Evolutionary conservation across 2,329 filamentous ascomycete genomes (phyloP).

Genomic region (Dichotomopilus funicola): DNA sequence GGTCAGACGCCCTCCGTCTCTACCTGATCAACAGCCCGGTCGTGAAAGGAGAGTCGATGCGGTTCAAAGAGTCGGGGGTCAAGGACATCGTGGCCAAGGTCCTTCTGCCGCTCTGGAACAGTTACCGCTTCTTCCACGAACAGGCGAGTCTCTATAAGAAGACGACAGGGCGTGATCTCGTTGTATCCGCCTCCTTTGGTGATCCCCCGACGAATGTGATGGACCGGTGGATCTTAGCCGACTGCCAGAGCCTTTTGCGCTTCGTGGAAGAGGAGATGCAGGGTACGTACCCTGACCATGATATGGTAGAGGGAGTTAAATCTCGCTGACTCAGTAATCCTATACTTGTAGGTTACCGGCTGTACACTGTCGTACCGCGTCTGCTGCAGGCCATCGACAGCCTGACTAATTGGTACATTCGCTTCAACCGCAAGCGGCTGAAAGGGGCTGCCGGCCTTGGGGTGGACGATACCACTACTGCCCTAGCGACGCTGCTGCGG

Average conservation of each 20-base stretch:
- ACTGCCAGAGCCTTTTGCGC: slow-evolving; percentile 80
- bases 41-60: slow-evolving; percentile 80
- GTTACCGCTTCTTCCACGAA: slow-evolving; percentile 91
- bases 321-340: too few species aligned
- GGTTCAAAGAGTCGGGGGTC: slow-evolving; percentile 86
- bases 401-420: slow-evolving; percentile 98
- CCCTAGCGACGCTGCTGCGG: slow-evolving; percentile 88
- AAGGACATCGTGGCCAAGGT: slow-evolving; percentile 94
- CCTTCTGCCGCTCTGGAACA: slow-evolving; percentile 88
- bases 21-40: slow-evolving; percentile 96
- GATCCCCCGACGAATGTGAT: slow-evolving; percentile 62
- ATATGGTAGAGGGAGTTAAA: too few species aligned
- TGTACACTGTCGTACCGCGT: slow-evolving; percentile 87
- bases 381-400: slow-evolving; percentile 84
- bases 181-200: slow-evolving; percentile 46
- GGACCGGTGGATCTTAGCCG: slow-evolving; percentile 92
- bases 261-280: slow-evolving; percentile 93
- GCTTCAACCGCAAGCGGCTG: slow-evolving; percentile 83
- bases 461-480: slow-evolving; percentile 62
- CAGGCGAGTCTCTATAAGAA: slow-evolving; percentile 84
- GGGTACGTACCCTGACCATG: slow-evolving; percentile 32
- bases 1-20: slow-evolving; percentile 81
- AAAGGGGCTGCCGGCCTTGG: slow-evolving; percentile 83
- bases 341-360: slow-evolving; percentile 51
- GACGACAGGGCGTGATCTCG: slow-evolving; percentile 19